phyloP scores from a whole-genome alignment of 441 rosid species.

The Erodium moschatum region DNA sequence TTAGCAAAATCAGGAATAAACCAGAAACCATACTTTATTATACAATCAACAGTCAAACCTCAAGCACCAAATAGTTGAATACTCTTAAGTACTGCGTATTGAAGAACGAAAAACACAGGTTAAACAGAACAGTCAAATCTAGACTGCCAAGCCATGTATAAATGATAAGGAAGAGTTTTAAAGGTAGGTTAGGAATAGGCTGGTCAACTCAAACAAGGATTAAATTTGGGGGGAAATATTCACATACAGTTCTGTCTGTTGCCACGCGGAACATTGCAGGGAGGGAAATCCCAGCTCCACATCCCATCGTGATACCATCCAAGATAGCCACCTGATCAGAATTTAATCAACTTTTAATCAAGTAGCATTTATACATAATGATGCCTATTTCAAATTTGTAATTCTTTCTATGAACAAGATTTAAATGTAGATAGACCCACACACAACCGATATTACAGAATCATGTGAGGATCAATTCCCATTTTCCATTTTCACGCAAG shows the following conservation, averaged over 20 bases:
- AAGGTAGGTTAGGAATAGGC: background rate
- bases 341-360: background rate
- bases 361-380: slow-evolving; percentile 8
- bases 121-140: background rate
- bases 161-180: background rate
- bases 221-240: slow-evolving; percentile 17
- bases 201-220: background rate
- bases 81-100: background rate
- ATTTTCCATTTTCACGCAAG: background rate
- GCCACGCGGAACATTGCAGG: slow-evolving; percentile 82
- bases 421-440: background rate
- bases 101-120: background rate
- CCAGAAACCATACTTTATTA: background rate
- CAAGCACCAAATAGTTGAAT: background rate
- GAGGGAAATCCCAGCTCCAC: slow-evolving; percentile 78
- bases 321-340: slow-evolving; percentile 66
- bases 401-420: background rate
- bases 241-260: slow-evolving; percentile 82
- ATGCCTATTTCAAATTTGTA: slow-evolving; percentile 10
- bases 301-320: slow-evolving; percentile 79
- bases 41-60: background rate
- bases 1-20: background rate
- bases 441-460: background rate
- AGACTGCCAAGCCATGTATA: background rate
- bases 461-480: background rate